These are phyloP conservation scores for Graphiopsis chlorocephala DNA, from an alignment of 2,329 filamentous ascomycete genomes.

Conservation along the genomic window DNA sequence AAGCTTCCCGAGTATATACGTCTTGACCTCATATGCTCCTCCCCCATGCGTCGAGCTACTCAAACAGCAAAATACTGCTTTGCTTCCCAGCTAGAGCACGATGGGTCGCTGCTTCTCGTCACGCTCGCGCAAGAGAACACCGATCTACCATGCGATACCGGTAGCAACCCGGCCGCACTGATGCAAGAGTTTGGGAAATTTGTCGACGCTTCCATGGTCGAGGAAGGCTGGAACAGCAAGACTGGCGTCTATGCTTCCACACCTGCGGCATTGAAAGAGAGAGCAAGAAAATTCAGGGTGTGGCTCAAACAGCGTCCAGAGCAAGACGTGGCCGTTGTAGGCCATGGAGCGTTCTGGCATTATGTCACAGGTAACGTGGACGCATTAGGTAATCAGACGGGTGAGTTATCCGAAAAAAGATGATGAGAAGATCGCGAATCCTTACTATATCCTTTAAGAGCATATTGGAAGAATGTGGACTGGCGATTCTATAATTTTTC, in stretches of 20 bases:
- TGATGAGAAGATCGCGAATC: neutral
- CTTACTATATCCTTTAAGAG: neutral
- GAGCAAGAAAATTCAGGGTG: neutral
- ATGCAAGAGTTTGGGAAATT: constrained; percentile 16
- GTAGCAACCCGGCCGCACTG: too few relatives aligned
- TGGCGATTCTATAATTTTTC: neutral
- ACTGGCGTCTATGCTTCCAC: constrained; percentile 15
- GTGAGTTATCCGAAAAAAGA: neutral
- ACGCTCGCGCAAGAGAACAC: constrained; percentile 22
- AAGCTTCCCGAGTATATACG: constrained; percentile 23
- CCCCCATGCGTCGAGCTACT: constrained; percentile 24
- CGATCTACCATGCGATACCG: too few relatives aligned
- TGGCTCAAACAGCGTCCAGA: constrained; percentile 11
- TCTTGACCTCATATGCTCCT: constrained; percentile 24
- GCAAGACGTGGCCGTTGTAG: too few relatives aligned
- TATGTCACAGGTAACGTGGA: too few relatives aligned
- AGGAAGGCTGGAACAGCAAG: constrained; percentile 20
- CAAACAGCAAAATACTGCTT: constrained; percentile 24
- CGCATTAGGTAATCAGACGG: too few relatives aligned
- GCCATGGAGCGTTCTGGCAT: too few relatives aligned
- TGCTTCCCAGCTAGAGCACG: constrained; percentile 14
- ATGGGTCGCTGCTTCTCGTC: constrained; percentile 15
- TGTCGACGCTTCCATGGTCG: constrained; percentile 8
- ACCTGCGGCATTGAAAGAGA: neutral
- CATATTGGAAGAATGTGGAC: neutral